Evolutionary conservation across 495 filamentous ascomycete species (phyloP).

Genomic region (Lepidopterella palustris): DNA sequence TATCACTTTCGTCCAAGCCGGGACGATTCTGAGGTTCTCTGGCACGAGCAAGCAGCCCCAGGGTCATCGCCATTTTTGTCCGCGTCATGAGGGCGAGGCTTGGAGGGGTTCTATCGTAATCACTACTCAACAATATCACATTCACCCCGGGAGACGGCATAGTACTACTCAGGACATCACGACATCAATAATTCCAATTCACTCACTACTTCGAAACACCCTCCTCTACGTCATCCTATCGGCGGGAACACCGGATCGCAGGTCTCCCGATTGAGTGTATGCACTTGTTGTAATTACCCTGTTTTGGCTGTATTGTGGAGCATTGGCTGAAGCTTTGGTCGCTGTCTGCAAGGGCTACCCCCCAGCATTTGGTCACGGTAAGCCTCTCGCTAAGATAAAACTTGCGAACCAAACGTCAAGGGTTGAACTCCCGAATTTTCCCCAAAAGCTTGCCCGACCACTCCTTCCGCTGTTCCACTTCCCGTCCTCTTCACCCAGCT

Average conservation of each 20-base stretch:
- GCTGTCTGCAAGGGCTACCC: neutral
- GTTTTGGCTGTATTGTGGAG: too few species aligned
- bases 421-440: constrained; percentile 1
- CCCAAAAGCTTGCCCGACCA: neutral
- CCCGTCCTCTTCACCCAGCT: neutral
- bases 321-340: too few species aligned
- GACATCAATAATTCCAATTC: neutral
- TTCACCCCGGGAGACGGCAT: too few species aligned
- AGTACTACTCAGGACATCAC: neutral
- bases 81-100: neutral
- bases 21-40: neutral
- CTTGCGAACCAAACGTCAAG: neutral
- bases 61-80: neutral
- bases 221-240: too few species aligned
- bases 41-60: too few species aligned
- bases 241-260: neutral
- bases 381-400: neutral
- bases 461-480: neutral
- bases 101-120: neutral
- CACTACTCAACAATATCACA: neutral
- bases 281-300: neutral
- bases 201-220: neutral
- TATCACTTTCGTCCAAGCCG: neutral
- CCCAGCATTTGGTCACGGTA: neutral
- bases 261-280: neutral